Evolutionary conservation across 208 protist genomes (phyloP).

Genomic region (Trypanosoma avium): DNA sequence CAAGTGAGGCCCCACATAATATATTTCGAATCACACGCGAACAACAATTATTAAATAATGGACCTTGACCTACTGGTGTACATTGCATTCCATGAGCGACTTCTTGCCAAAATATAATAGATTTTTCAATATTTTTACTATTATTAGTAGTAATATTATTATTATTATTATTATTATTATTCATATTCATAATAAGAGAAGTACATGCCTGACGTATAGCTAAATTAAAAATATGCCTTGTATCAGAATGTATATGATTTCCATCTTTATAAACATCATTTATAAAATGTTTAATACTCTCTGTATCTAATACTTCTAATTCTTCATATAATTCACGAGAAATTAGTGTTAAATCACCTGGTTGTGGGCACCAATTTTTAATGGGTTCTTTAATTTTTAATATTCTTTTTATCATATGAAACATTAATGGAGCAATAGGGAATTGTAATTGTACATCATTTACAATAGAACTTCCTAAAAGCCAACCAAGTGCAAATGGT

Average conservation of each 20-base stretch:
- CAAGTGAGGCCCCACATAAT: constrained; percentile 27
- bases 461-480: constrained; percentile 41
- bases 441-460: constrained; percentile 44
- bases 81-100: constrained; percentile 50
- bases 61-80: constrained; percentile 43
- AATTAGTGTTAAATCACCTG: constrained; percentile 54
- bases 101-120: constrained; percentile 45
- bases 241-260: background rate
- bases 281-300: background rate
- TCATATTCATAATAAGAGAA: constrained; percentile 19
- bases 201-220: background rate
- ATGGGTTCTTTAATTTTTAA: constrained; percentile 31
- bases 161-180: too few relatives aligned
- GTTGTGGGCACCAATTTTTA: constrained; percentile 43
- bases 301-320: background rate
- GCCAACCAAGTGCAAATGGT: constrained; percentile 46
- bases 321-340: constrained; percentile 19
- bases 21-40: constrained; percentile 53
- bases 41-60: constrained; percentile 53
- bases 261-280: background rate
- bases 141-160: too few relatives aligned
- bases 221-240: background rate
- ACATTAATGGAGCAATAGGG: constrained; percentile 52
- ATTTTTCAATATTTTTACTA: constrained; percentile 27
- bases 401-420: constrained; percentile 37